These are phyloP conservation scores for Voacanga thouarsii DNA, from an alignment of 257 asterid genomes.

Conservation along the genomic window DNA sequence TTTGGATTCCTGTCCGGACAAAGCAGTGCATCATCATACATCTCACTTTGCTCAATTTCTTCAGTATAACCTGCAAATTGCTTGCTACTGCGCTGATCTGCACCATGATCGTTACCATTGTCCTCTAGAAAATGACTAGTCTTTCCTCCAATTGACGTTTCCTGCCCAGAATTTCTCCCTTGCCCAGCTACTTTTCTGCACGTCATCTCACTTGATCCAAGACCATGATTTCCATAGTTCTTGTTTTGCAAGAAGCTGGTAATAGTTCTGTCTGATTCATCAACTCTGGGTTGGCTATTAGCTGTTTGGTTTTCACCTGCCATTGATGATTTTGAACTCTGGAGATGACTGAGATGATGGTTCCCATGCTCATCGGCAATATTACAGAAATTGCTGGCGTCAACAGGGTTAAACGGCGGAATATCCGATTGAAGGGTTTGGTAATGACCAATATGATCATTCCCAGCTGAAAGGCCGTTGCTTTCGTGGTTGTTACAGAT, in stretches of 20 bases:
- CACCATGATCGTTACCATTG: background rate
- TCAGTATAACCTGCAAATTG: conserved; percentile 31
- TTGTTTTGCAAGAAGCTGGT: background rate
- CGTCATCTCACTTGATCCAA: no score
- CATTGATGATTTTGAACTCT: background rate
- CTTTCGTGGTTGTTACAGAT: background rate
- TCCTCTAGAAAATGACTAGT: conserved; percentile 24
- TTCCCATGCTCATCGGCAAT: background rate
- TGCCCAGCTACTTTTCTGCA: background rate
- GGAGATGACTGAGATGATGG: conserved; percentile 1
- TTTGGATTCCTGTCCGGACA: conserved; percentile 53
- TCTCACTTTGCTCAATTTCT: conserved; percentile 29
- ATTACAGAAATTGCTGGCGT: background rate
- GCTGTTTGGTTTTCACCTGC: background rate
- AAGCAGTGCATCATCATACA: conserved; percentile 54
- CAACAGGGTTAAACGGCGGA: background rate
- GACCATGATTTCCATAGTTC: background rate
- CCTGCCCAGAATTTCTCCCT: conserved; percentile 8
- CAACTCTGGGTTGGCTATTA: background rate
- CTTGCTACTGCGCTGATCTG: conserved; percentile 32
- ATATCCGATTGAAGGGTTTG: background rate
- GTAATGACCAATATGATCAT: background rate
- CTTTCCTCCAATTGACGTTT: conserved; percentile 3
- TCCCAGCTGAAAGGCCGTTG: background rate
- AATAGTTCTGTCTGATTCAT: background rate